Evolutionary conservation across 2,329 filamentous ascomycete genomes (phyloP).

Genomic region (Botrytis fabae): DNA sequence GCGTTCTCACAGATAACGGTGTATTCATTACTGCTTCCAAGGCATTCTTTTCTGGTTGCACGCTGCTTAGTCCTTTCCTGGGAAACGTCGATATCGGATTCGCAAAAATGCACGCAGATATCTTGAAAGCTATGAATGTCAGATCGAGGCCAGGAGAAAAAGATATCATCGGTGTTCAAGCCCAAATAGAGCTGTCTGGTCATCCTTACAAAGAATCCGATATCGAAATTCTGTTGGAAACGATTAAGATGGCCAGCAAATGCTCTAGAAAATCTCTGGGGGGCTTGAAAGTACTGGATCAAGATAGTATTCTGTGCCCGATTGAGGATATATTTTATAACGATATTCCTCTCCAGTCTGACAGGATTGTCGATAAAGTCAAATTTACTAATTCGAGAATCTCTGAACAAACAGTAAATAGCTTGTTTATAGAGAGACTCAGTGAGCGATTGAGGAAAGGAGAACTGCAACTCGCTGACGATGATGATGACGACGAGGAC

Average conservation of each 20-base stretch:
- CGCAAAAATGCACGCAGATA: slow-evolving; percentile 27
- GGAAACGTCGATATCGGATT: slow-evolving; percentile 33
- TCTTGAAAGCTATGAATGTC: slow-evolving; percentile 33
- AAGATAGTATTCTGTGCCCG: slow-evolving; percentile 25
- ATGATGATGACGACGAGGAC: slow-evolving; percentile 38
- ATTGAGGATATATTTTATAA: slow-evolving; percentile 32
- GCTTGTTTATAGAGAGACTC: slow-evolving; percentile 30
- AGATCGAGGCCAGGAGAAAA: slow-evolving; percentile 25
- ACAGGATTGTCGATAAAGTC: slow-evolving; percentile 22
- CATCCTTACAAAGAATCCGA: slow-evolving; percentile 30
- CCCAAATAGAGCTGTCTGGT: slow-evolving; percentile 28
- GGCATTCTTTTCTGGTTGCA: slow-evolving; percentile 29
- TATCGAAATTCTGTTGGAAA: slow-evolving; percentile 33
- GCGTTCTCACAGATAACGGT: slow-evolving; percentile 25
- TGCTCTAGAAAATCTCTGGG: slow-evolving; percentile 23
- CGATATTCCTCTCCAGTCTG: slow-evolving; percentile 24
- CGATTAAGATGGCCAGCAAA: slow-evolving; percentile 31
- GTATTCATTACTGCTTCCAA: slow-evolving; percentile 27
- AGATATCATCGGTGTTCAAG: slow-evolving; percentile 33
- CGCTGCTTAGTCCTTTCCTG: slow-evolving; percentile 32
- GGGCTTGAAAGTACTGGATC: slow-evolving; percentile 32
- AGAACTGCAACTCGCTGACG: slow-evolving; percentile 31
- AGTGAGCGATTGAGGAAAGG: slow-evolving; percentile 31
- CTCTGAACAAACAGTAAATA: slow-evolving; percentile 19
- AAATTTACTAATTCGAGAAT: slow-evolving; percentile 33